A percentile compares a stretch with the other conserved stretches of the same genome.
phyloP scores from a whole-genome alignment of 805 yeast species.

The Clavispora vitiphila region DNA sequence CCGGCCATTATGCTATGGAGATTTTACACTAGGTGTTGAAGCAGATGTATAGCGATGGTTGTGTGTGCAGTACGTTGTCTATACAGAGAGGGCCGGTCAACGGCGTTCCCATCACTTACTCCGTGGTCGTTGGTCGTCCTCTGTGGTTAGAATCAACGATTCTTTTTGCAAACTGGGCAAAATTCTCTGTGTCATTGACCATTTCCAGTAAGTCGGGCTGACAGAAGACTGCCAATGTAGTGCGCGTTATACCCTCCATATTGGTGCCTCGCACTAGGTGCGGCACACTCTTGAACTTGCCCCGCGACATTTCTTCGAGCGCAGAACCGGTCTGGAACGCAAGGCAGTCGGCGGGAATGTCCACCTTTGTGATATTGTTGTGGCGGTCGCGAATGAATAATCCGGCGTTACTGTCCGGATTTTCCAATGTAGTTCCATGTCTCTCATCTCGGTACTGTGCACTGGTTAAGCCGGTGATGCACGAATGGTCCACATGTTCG shows the following conservation, averaged over 20 bases:
- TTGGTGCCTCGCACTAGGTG: conserved; percentile 48
- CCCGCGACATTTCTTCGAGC: conserved; percentile 45
- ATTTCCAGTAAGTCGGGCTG: conserved; percentile 52
- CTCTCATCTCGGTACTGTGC: conserved; percentile 46
- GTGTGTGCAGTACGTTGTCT: not conserved
- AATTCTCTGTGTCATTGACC: conserved; percentile 42
- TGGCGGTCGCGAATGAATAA: conserved; percentile 45
- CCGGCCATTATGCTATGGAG: conserved; percentile 3
- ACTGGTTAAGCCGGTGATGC: conserved; percentile 55
- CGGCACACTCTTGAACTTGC: conserved; percentile 52
- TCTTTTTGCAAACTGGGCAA: conserved; percentile 45
- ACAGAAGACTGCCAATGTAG: conserved; percentile 57
- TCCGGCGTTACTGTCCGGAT: conserved; percentile 46
- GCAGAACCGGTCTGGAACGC: conserved; percentile 63
- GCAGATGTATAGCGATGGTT: not conserved
- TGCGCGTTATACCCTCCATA: conserved; percentile 36
- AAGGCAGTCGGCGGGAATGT: conserved; percentile 49
- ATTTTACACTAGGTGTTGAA: not conserved
- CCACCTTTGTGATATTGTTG: conserved; percentile 43
- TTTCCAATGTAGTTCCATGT: conserved; percentile 19
- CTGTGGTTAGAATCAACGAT: no score
- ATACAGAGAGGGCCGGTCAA: not conserved
- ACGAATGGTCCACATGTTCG: conserved; percentile 56
- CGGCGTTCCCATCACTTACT: no score
- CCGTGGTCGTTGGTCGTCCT: no score